phyloP scores from a whole-genome alignment of 306 rosid species.

The Crotalaria pallida region DNA sequence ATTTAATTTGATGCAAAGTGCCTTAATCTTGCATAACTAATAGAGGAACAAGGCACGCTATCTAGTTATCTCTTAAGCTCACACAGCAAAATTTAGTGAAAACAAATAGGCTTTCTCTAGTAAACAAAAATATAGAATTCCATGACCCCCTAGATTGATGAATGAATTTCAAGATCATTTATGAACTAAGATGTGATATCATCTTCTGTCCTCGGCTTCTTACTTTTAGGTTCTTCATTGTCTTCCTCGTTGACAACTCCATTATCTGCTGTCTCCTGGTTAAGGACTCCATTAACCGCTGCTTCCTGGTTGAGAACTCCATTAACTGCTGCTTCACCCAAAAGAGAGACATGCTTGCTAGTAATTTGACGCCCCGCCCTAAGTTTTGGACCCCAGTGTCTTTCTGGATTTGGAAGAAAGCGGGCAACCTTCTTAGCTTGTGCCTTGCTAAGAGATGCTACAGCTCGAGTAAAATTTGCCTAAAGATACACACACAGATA shows the following conservation, averaged over 20 bases:
- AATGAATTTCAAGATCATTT: conserved; percentile 17
- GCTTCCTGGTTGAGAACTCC: conserved; percentile 54
- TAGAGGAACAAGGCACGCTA: conserved; percentile 21
- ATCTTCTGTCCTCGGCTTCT: conserved; percentile 59
- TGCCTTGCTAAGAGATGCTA: conserved; percentile 86
- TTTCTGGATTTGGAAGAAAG: conserved; percentile 94
- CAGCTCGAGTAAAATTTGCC: conserved; percentile 91
- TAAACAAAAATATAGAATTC: conserved; percentile 12
- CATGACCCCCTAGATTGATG: conserved; percentile 18
- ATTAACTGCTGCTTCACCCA: conserved; percentile 70
- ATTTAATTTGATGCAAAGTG: conserved; percentile 12
- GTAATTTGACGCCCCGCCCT: conserved; percentile 92
- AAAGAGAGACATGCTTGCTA: conserved; percentile 78
- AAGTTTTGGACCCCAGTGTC: conserved; percentile 96
- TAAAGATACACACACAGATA: conserved; percentile 13
- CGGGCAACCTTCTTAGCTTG: conserved; percentile 86
- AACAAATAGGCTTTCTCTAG: conserved; percentile 27
- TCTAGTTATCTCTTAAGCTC: conserved; percentile 13
- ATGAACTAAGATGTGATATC: conserved; percentile 22
- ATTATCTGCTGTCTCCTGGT: no score
- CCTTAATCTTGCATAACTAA: conserved; percentile 10
- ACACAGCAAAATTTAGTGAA: conserved; percentile 26
- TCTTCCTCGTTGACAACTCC: conserved; percentile 57
- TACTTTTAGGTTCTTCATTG: conserved; percentile 48
- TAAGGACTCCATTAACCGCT: no score